Conservation (phyloP, 139 green algal genomes). For the Micractinium sp. region DNA sequence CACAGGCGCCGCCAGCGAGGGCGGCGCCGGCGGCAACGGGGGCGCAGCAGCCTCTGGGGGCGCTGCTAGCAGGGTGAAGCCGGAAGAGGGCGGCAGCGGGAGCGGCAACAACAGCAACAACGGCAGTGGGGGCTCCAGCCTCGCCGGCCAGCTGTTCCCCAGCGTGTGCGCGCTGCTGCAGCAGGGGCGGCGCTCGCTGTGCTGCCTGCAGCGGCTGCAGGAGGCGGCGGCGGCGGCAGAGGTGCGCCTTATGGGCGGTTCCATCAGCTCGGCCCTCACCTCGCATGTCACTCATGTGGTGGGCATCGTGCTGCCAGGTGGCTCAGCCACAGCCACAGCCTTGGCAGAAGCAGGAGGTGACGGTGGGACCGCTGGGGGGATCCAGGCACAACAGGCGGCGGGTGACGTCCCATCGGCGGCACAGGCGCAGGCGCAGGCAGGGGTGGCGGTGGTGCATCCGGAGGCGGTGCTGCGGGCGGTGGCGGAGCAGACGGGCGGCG, state of each 20-base stretch:
- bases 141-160: background rate
- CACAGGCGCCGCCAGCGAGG: background rate
- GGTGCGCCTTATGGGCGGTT: slow-evolving; percentile 1
- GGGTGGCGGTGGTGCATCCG: background rate
- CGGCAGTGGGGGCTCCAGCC: background rate
- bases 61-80: background rate
- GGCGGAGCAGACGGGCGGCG: background rate
- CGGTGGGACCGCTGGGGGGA: too few species aligned
- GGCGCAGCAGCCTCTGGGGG: background rate
- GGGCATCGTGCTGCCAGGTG: background rate
- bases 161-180: background rate
- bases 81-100: background rate
- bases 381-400: too few species aligned
- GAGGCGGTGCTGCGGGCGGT: slow-evolving; percentile 13
- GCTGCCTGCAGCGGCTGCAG: slow-evolving; percentile 3
- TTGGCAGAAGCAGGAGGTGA: background rate
- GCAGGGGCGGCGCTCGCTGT: background rate
- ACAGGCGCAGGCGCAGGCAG: background rate
- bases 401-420: too few species aligned
- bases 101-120: too few species aligned
- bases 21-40: background rate
- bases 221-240: background rate
- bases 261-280: background rate
- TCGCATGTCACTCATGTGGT: slow-evolving; percentile 6
- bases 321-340: too few species aligned